Conservation (phyloP, 176 grass and related monocot genomes). For the Tuctoria greenei region DNA sequence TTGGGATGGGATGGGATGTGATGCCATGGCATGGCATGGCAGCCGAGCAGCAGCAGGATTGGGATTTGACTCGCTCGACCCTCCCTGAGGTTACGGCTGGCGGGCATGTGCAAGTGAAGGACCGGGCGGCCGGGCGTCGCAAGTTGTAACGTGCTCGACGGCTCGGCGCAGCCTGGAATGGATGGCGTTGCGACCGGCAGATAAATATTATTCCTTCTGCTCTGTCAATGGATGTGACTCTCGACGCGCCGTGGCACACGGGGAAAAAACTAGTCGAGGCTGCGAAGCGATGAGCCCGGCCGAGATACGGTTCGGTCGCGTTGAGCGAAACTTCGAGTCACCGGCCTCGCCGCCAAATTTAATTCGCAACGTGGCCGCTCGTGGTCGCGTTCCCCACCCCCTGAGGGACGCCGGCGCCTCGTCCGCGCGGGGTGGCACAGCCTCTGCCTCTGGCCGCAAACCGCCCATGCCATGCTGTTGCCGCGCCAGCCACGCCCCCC, state of each 20-base stretch:
- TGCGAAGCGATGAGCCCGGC: not conserved
- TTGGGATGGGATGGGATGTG: slow-evolving; percentile 9
- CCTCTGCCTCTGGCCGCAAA: slow-evolving; percentile 21
- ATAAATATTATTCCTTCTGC: slow-evolving; percentile 22
- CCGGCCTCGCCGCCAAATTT: not conserved
- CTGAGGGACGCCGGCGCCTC: too few species aligned
- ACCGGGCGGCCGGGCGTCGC: slow-evolving; percentile 1
- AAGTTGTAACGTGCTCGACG: slow-evolving; percentile 21
- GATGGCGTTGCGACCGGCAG: not conserved
- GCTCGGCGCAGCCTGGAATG: slow-evolving; percentile 1
- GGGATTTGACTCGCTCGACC: not conserved
- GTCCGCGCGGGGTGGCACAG: slow-evolving; percentile 13
- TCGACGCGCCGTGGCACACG: not conserved
- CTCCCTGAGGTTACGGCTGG: slow-evolving; percentile 19
- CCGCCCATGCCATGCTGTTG: slow-evolving; percentile 17
- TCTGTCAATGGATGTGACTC: not conserved
- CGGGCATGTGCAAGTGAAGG: slow-evolving; percentile 16
- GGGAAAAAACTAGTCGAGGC: not conserved
- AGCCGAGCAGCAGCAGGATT: not conserved
- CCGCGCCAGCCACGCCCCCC: not conserved
- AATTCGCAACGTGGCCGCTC: slow-evolving; percentile 16
- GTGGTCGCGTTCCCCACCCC: not conserved
- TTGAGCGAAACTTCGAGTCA: slow-evolving; percentile 44
- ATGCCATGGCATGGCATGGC: slow-evolving; percentile 4
- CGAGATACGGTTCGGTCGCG: slow-evolving; percentile 35